Evolutionary conservation across 306 rosid genomes (phyloP), one percentile per base, ranked within the genome.

Genomic region (Gleditsia sinensis): DNA sequence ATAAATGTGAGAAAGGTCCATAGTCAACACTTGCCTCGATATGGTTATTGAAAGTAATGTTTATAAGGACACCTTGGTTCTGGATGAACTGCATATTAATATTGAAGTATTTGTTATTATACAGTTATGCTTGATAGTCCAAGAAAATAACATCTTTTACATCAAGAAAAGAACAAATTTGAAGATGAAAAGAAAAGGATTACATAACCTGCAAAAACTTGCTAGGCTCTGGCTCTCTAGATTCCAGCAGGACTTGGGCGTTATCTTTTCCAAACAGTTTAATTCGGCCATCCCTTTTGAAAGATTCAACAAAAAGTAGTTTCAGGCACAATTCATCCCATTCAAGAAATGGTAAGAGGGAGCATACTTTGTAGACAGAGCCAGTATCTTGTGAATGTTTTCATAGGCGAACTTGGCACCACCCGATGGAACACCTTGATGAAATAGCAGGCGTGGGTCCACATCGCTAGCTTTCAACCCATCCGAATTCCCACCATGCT

Each of bases 281-380:
- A 50, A 90, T 87, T 19, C 90, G 81, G 39, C 98, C 98, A 87
- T 94, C 91, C n/a, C n/a, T n/a, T n/a, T n/a, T n/a, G n/a, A n/a
- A n/a, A n/a, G n/a, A n/a, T n/a, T n/a, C n/a, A n/a, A n/a, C n/a
- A n/a, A n/a, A n/a, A n/a, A n/a, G n/a, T n/a, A n/a, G n/a, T n/a
- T n/a, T n/a, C n/a, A n/a, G n/a, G n/a, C n/a, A n/a, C n/a, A n/a
- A n/a, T n/a, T n/a, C n/a, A n/a, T n/a, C n/a, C n/a, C n/a, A n/a
- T n/a, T n/a, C n/a, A n/a, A n/a, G 80, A 45, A 39, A 48, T 58
- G 65, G 62, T n/a, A 16, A 60, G 72, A 77, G 32, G 48, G 56
- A 27, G 80, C 84, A 56, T 86, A 94, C 98, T 76, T 85, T 48
- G 97, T 86, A 40, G 98, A 89, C 56, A 89, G 72, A 72, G 98